Conservation (phyloP, 306 rosid genomes). For the Lotus japonicus region DNA sequence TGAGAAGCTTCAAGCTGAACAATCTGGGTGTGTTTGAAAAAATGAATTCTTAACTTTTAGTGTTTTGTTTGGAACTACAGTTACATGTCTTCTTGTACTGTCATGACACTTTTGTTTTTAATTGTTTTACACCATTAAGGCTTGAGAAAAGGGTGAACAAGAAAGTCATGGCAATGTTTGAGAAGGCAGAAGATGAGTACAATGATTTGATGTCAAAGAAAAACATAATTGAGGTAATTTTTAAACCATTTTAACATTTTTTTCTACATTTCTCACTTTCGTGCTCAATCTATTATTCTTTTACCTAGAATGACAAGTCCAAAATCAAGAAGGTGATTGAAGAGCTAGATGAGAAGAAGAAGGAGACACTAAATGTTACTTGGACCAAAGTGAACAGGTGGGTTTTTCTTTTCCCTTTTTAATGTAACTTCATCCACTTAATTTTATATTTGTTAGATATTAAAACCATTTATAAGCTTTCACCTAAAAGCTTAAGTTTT, state of each 20-base stretch:
- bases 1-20: constrained; percentile 74
- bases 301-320: constrained; percentile 77
- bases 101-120: constrained; percentile 11
- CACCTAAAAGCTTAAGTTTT: neutral
- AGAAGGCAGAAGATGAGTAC: constrained; percentile 99
- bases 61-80: neutral
- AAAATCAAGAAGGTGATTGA: constrained; percentile 96
- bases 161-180: constrained; percentile 99
- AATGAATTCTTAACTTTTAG: neutral
- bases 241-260: neutral
- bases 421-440: neutral
- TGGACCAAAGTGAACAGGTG: constrained; percentile 90
- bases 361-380: constrained; percentile 85
- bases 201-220: constrained; percentile 89
- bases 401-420: constrained; percentile 1
- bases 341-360: constrained; percentile 97
- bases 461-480: neutral
- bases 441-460: constrained; percentile 8
- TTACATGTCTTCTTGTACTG: constrained; percentile 7
- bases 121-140: constrained; percentile 36
- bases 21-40: constrained; percentile 62
- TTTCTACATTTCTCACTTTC: constrained; percentile 9
- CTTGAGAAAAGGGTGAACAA: constrained; percentile 99
- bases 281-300: constrained; percentile 28
- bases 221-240: constrained; percentile 87